Evolutionary conservation across 495 filamentous ascomycete species (phyloP), one percentile per base, ranked within the genome.

Genomic region (Podospora conica): DNA sequence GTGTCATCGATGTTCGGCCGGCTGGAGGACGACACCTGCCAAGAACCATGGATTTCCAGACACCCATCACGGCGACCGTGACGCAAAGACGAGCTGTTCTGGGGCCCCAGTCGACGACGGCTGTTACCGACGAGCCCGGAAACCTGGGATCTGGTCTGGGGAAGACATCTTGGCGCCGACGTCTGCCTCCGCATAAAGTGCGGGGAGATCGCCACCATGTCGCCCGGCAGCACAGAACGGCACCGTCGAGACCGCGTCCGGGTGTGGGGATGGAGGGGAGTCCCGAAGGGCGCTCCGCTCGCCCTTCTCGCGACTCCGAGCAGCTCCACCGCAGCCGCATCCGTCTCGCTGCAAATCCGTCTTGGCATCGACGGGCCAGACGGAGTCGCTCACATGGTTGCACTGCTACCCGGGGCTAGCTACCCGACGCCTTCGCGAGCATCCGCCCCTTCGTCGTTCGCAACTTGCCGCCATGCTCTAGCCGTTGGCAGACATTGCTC

Each of bases 261-360:
- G 1, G 24, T 60, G 68, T 48, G 63, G 63, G 31, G 60, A n/a
- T n/a, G n/a, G n/a, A n/a, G 58, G 48, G 12, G 61, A n/a, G 22
- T 53, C 53, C 57, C 60, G 29, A 58, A 63, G 53, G 22, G 25
- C 7, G 15, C 53, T 9, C 20, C 25, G 11, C 54, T 67, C 70
- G 68, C 61, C 27, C 58, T 58, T 53, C 65, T 72, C 70, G 70
- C 70, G 70, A 70, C 59, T 66, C 70, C 68, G 68, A 71, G 54
- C 12, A 8, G 22, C 20, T 40, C 33, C 59, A 9, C 53, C 53
- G 21, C 40, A 27, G 27, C 40, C 59, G 18, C 53, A 53, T 27
- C 40, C n/a, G 22, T 67, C 4, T 24, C 31, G 15, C 22, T 12
- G 29, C 27, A 9, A n/a, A 12, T 27, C 3, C 11, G 24, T 22